These are phyloP conservation scores for Lepidium aucheri DNA, from an alignment of 345 rosid species.

Conservation along the genomic window DNA sequence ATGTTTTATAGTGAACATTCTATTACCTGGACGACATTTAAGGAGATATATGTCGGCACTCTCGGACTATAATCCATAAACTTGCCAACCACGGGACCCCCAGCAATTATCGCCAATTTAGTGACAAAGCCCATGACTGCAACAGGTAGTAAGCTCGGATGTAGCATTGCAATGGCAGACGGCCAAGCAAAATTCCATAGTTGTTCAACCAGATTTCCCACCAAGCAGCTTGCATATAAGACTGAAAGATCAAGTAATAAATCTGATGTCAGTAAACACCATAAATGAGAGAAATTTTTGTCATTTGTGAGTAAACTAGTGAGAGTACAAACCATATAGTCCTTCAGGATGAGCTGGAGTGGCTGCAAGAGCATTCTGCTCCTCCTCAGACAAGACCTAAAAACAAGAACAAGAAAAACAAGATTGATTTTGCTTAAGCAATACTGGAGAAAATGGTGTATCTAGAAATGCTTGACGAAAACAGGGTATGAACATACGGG, in stretches of 20 bases:
- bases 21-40: conserved; percentile 67
- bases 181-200: conserved; percentile 98
- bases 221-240: conserved; percentile 65
- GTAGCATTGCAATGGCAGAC: conserved; percentile 83
- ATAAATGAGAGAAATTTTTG: background rate
- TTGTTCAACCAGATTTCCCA: conserved; percentile 85
- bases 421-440: background rate
- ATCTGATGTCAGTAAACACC: background rate
- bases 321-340: conserved; percentile 51
- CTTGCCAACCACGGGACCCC: conserved; percentile 89
- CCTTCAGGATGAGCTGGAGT: conserved; percentile 91
- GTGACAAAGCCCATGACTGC: conserved; percentile 81
- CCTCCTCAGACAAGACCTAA: conserved; percentile 81
- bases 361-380: conserved; percentile 85
- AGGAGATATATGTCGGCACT: conserved; percentile 59
- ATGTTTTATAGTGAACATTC: background rate
- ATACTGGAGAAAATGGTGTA: no score
- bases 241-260: conserved; percentile 7
- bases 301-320: background rate
- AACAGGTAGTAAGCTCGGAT: conserved; percentile 92
- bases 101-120: conserved; percentile 64
- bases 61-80: conserved; percentile 88
- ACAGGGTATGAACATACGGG: no score
- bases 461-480: no score
- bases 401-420: conserved; percentile 3